These are phyloP conservation scores for Erodium trifolium DNA, from an alignment of 441 rosid species.

Conservation along the genomic window DNA sequence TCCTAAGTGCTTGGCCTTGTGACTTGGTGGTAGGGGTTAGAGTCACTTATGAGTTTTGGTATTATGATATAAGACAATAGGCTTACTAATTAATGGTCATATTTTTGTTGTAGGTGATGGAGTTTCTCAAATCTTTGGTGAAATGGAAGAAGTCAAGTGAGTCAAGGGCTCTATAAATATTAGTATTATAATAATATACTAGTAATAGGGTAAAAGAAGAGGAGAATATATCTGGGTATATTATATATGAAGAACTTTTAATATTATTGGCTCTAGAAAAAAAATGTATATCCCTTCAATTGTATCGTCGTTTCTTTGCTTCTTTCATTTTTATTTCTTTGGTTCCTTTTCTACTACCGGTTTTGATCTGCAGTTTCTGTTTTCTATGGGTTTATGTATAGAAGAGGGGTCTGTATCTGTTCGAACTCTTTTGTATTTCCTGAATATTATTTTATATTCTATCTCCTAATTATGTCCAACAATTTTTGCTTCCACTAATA, in stretches of 20 bases:
- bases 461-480: too few relatives aligned
- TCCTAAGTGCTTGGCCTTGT: too few relatives aligned
- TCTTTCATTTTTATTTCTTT: neutral
- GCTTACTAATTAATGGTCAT: neutral
- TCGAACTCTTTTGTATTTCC: too few relatives aligned
- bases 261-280: too few relatives aligned
- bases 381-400: neutral
- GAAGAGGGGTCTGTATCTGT: neutral
- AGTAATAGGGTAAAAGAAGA: conserved; percentile 18
- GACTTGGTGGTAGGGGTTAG: too few relatives aligned
- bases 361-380: neutral
- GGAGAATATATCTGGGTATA: conserved; percentile 36
- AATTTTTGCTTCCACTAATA: too few relatives aligned
- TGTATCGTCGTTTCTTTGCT: neutral
- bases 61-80: too few relatives aligned
- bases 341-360: neutral
- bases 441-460: too few relatives aligned
- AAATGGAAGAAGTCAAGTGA: conserved; percentile 43
- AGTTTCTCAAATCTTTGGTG: conserved; percentile 65
- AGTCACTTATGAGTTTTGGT: too few relatives aligned
- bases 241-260: neutral
- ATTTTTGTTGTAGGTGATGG: conserved; percentile 56
- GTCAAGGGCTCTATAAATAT: conserved; percentile 38
- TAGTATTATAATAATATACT: conserved; percentile 21
- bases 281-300: neutral